A percentile compares a stretch with the other conserved stretches of the same genome.
Conservation (phyloP, 192 early-diverging fungal species). For the Entomortierella lignicola region DNA sequence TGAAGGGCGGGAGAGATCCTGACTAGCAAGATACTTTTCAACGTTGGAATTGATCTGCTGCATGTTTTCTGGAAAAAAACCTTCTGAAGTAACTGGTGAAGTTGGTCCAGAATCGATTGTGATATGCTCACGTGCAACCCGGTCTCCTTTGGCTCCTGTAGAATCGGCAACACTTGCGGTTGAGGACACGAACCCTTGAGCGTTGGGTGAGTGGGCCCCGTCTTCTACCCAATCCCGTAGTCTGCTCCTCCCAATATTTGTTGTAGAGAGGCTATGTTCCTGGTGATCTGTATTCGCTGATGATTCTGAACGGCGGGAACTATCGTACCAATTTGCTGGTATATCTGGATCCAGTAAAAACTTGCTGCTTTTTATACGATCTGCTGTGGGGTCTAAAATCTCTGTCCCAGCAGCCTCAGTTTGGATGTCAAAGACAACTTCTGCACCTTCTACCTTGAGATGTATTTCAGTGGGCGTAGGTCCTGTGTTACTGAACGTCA, state of each 20-base stretch:
- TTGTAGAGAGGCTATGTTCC: slow-evolving; percentile 15
- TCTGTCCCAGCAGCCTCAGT: slow-evolving; percentile 34
- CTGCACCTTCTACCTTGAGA: slow-evolving; percentile 71
- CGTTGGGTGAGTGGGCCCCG: slow-evolving; percentile 12
- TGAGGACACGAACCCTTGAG: slow-evolving; percentile 14
- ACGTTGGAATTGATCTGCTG: slow-evolving; percentile 36
- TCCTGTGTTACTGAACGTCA: slow-evolving; percentile 85
- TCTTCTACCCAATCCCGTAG: slow-evolving; percentile 51
- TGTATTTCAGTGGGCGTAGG: slow-evolving; percentile 80
- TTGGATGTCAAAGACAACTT: slow-evolving; percentile 68
- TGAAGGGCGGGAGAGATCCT: slow-evolving; percentile 26
- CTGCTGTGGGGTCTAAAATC: slow-evolving; percentile 3
- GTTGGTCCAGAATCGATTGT: slow-evolving; percentile 31
- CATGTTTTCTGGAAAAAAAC: slow-evolving; percentile 41
- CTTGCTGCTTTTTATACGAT: slow-evolving; percentile 17
- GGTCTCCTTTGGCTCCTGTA: slow-evolving; percentile 30
- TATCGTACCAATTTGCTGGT: slow-evolving; percentile 31
- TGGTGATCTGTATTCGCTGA: slow-evolving; percentile 30
- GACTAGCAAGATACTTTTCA: slow-evolving; percentile 45
- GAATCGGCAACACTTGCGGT: slow-evolving; percentile 26
- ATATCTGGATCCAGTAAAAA: slow-evolving; percentile 34
- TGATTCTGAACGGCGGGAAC: slow-evolving; percentile 36
- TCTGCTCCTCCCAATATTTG: slow-evolving; percentile 12
- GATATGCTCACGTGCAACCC: slow-evolving; percentile 22
- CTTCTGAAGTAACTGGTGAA: slow-evolving; percentile 44